A percentile compares a stretch with the other conserved stretches of the same genome.
phyloP scores from a whole-genome alignment of 306 rosid species.

The peach (Prunus persica) region Prunus_persica_NCBIv2 NC_034016.1:19931501-19932000 shows the following conservation, averaged over 20 bases:
- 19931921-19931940: slow-evolving; percentile 46
- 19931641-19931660: too few relatives aligned
- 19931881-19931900: slow-evolving; percentile 23
- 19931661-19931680: background rate
- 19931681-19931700: slow-evolving; percentile 30
- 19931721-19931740: slow-evolving; percentile 80
- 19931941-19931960: slow-evolving; percentile 70
- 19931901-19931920: slow-evolving; percentile 33
- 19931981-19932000: slow-evolving; percentile 53
- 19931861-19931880: slow-evolving; percentile 64
- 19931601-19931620: background rate
- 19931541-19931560: background rate
- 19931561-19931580: background rate
- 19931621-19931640: background rate
- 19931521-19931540: background rate
- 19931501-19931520: background rate
- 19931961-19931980: slow-evolving; percentile 67
- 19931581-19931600: background rate
- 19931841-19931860: slow-evolving; percentile 74
- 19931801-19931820: slow-evolving; percentile 74
- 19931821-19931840: slow-evolving; percentile 79
- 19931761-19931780: slow-evolving; percentile 42
- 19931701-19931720: slow-evolving; percentile 57
- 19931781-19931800: slow-evolving; percentile 80
- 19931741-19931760: slow-evolving; percentile 82